Evolutionary conservation across 75 land plant genomes (phyloP), one percentile per base, ranked within the genome.

Genomic region (Ceratopteris richardii): DNA sequence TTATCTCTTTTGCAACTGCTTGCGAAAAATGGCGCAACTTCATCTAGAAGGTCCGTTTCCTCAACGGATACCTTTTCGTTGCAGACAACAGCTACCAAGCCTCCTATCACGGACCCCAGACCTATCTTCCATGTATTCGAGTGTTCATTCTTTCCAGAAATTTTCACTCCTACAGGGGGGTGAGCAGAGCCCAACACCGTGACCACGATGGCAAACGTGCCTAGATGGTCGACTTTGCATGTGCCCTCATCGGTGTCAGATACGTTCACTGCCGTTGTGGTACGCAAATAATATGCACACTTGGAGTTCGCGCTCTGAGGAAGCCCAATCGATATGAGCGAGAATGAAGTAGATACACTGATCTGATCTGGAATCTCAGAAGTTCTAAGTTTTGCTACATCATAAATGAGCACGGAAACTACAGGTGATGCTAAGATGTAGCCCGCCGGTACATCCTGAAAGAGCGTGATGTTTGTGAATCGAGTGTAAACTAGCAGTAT

Each of bases 401-500:
- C 41, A 36, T 89, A 89, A 16, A 81, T 86, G 50, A 79, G 75
- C 52, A 89, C 75, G 25, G 89, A 89, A 17, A 83, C 14, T 5
- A 91, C 77, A 10, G 92, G 79, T 26, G 80, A 52, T 16, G 80
- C 60, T 31, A 75, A 64, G 18, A 61, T 64, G 47, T 68, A 78
- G 5, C 79, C 81, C 10, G 65, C 63, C 13, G 67, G 56, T 1
- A 66, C 59, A 46, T 79, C 68, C 50, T 73, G 80, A 0, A 31
- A 27, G 3, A 47, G 25, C 24, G 91, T 73, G 77, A 77, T 75
- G 55, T 80, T 82, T 12, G 81, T 84, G 60, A 91, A 66, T 33
- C 81, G 76, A 16, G 85, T 82, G 44, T 87, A 91, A 23, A 91
- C 88, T 54, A 91, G 64, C 29, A 76, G 78, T 42, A 87, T 80